A percentile compares a stretch with the other conserved stretches of the same genome.
phyloP scores from a whole-genome alignment of 805 yeast species.

The Torulaspora franciscae region DNA sequence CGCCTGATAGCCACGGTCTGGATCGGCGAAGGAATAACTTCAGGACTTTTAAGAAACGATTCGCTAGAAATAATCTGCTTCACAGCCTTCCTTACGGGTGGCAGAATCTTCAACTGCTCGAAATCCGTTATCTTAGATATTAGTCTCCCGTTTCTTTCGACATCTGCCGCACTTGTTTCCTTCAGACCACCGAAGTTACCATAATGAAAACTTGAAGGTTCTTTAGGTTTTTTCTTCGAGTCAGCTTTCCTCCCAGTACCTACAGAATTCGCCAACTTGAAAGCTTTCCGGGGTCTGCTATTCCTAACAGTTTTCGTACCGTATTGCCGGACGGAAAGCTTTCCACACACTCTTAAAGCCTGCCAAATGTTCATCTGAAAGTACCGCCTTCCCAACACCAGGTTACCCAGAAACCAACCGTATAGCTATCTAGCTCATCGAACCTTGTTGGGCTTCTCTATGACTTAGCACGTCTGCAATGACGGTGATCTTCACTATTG shows the following conservation, averaged over 20 bases:
- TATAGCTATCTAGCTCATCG: neutral
- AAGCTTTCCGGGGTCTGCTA: neutral
- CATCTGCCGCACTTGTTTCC: slow-evolving; percentile 36
- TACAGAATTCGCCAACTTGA: slow-evolving; percentile 12
- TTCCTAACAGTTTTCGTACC: slow-evolving; percentile 2
- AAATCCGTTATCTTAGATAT: slow-evolving; percentile 56
- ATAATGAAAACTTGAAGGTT: slow-evolving; percentile 31
- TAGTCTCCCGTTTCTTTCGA: slow-evolving; percentile 38
- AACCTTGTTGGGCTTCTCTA: neutral
- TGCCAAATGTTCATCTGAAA: neutral
- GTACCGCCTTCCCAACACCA: neutral
- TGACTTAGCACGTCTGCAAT: slow-evolving; percentile 3
- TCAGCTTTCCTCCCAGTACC: slow-evolving; percentile 3
- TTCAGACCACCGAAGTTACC: slow-evolving; percentile 49
- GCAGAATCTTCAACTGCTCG: slow-evolving; percentile 60
- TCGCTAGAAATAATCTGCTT: slow-evolving; percentile 47
- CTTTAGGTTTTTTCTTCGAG: slow-evolving; percentile 2
- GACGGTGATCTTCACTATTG: slow-evolving; percentile 4
- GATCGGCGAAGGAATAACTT: slow-evolving; percentile 61
- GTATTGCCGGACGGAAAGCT: slow-evolving; percentile 4
- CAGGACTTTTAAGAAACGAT: slow-evolving; percentile 37
- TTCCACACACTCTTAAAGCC: neutral
- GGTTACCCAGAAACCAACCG: neutral
- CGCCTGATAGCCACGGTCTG: slow-evolving; percentile 66
- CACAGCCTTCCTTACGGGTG: slow-evolving; percentile 59